Percentiles rank a stretch among this genome's conserved stretches.
These are phyloP conservation scores for Fusarium brachygibbosum DNA, from an alignment of 2,329 filamentous ascomycete genomes.

Conservation along the genomic window DNA sequence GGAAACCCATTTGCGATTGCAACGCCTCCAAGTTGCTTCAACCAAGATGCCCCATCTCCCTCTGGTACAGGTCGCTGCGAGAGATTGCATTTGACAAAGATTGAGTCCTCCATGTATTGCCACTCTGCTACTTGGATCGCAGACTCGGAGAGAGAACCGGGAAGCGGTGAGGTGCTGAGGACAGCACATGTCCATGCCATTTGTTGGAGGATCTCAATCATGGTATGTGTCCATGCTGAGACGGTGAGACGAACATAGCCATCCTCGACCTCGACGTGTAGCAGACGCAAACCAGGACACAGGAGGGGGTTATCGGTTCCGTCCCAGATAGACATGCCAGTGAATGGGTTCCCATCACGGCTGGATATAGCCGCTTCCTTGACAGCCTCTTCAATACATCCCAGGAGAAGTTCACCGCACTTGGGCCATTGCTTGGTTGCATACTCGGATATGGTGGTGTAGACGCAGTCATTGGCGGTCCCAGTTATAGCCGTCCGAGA, in stretches of 20 bases:
- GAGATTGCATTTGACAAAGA: slow-evolving; percentile 54
- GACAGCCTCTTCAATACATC: slow-evolving; percentile 53
- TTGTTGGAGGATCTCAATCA: slow-evolving; percentile 55
- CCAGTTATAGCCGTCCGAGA: slow-evolving; percentile 54
- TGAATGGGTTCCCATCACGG: slow-evolving; percentile 45
- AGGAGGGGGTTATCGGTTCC: slow-evolving; percentile 46
- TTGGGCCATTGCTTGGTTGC: slow-evolving; percentile 52
- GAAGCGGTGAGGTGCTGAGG: slow-evolving; percentile 54
- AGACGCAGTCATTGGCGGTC: slow-evolving; percentile 52
- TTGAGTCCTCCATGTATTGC: slow-evolving; percentile 51
- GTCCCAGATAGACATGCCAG: slow-evolving; percentile 56
- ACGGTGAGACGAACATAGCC: slow-evolving; percentile 52
- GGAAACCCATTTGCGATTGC: slow-evolving; percentile 55
- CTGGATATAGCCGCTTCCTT: slow-evolving; percentile 47
- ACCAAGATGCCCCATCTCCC: slow-evolving; percentile 48
- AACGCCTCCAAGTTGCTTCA: slow-evolving; percentile 50
- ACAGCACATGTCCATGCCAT: slow-evolving; percentile 56
- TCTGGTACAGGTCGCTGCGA: slow-evolving; percentile 51
- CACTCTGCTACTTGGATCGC: slow-evolving; percentile 52
- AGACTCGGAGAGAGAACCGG: slow-evolving; percentile 50
- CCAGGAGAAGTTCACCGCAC: slow-evolving; percentile 50
- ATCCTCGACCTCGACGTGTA: slow-evolving; percentile 55
- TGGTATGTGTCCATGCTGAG: slow-evolving; percentile 53
- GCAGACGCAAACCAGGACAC: slow-evolving; percentile 52
- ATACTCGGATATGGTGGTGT: slow-evolving; percentile 54